Evolutionary conservation across 1,284 basidiomycete genomes (phyloP), one percentile per base, ranked within the genome.

Genomic region (Apiotrichum sp.): DNA sequence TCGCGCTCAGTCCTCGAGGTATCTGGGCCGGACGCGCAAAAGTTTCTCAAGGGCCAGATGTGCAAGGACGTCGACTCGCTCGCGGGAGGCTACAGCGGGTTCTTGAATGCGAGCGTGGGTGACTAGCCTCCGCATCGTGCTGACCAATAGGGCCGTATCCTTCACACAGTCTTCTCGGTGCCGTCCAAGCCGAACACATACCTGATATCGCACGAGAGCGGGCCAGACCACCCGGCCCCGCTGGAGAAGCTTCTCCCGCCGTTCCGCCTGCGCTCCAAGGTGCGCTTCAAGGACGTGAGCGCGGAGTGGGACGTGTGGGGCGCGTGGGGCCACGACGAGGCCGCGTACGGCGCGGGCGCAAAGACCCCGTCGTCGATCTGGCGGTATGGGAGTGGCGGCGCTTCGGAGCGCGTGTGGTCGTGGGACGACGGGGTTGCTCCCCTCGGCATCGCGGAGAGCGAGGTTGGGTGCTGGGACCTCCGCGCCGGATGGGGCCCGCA

Each of bases 41-140:
- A 86, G 59, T 96, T 97, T 69, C 81, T 98, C 57, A 90, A 97
- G 71, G 95, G 95, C 16, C 78, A 96, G 46, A 81, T 93, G 47
- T 42, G 83, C 78, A 69, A 83, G 79, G 64, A 82, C 87, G 50
- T 81, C 77, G 76, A 72, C 35, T 73, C 78, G 40, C 71, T 80
- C 6, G 77, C 74, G 52, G 78, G 80, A 40, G 85, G 86, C 61
- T 97, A 87, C 70, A 85, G 87, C 33, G 84, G 86, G 0, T 86
- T 98, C 68, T 78, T 98, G 34, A 88, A 92, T 67, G 88, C 93
- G 40, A 89, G 91, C 80, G 90, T 86, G 73, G 64, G 82, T 74
- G 36, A 38, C 36, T 38, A 7, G 22, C 22, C 22, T 22, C 22
- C 22, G 22, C 22, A 22, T 22, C 36, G 36, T 38, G 36, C 36